Base-by-base conservation (phyloP, 2,329 filamentous ascomycete species). In the Hypoxylon sp. region DNA sequence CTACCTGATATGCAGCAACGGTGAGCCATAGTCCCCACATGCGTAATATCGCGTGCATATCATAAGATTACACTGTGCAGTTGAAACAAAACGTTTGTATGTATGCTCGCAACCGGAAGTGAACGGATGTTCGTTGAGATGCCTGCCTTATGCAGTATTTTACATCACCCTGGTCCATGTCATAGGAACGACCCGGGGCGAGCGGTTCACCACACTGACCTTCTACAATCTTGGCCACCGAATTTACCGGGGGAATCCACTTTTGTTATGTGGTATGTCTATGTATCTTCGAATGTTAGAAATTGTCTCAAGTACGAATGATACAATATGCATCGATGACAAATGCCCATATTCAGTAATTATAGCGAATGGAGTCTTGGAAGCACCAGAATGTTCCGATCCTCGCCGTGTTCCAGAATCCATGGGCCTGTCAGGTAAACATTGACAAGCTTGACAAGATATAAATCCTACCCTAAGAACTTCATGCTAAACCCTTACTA, bases 111-210 rank as follows among this genome's bases (percentile, higher is more conserved):
- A 50, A 17, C 46, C 26, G 46, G 26, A 31, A 50, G 46, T 50
- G 46, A 26, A 50, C 26, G 46, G 46, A 50, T 26, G 26, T 50
- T 50, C 29, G 24, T 9, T 50, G 9, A n/a, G 46, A 31, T 50
- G 26, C 46, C 46, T 50, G 46, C 26, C 46, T 50, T 31, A 50
- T 50, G 46, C 46, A 24, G 46, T 10, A 50, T 29, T 1, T 11
- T 6, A 8, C 6, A 31, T 31, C 5, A 31, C 46, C 46, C 46
- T 50, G 14, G 26, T n/a, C 26, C 26, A 22, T 19, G 39, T 22
- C 14, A 44, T 44, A 17, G 39, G 14, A 44, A 31, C 24, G 46
- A 24, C 14, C 46, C 46, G 46, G 46, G 24, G 24, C 10, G 22
- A 29, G n/a, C 14, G 22, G 14, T 31, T n/a, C 46, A 14, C 46